Percentiles rank a stretch among this genome's conserved stretches.
Conservation (phyloP, 495 filamentous ascomycete genomes). For the Parathielavia appendiculata region DNA sequence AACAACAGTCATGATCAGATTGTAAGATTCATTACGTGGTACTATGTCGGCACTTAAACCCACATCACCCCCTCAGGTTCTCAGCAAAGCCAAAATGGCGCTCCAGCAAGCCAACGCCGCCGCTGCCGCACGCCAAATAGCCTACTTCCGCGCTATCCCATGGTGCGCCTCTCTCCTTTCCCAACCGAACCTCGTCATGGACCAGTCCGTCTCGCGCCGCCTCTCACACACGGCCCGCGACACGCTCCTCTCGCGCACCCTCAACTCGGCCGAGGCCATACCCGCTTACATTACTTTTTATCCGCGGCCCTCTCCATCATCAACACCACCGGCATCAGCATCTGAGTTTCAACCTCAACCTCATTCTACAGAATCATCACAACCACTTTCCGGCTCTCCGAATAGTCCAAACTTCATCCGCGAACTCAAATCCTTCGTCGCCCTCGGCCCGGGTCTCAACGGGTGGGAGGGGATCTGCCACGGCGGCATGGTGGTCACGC, state of each 20-base stretch:
- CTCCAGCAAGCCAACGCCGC: slow-evolving; percentile 7
- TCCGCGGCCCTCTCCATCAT: slow-evolving; percentile 20
- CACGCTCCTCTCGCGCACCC: slow-evolving; percentile 50
- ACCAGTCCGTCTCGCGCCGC: slow-evolving; percentile 36
- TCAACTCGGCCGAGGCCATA: slow-evolving; percentile 51
- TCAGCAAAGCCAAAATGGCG: not conserved
- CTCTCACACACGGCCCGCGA: slow-evolving; percentile 47
- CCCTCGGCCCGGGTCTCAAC: slow-evolving; percentile 52
- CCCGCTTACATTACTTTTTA: slow-evolving; percentile 45
- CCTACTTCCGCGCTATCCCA: slow-evolving; percentile 50
- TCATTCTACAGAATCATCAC: too few species aligned
- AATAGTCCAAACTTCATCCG: too few species aligned
- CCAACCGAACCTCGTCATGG: slow-evolving; percentile 23
- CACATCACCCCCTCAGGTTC: too few species aligned
- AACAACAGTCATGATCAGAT: too few species aligned
- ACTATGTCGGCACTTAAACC: too few species aligned
- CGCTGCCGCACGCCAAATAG: slow-evolving; percentile 28
- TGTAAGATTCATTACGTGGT: too few species aligned
- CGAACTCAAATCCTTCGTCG: slow-evolving; percentile 43
- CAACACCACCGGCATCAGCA: not conserved
- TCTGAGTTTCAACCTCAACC: not conserved
- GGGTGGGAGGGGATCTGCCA: slow-evolving; percentile 55
- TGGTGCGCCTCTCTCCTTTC: slow-evolving; percentile 54
- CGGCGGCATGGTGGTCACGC: slow-evolving; percentile 55
- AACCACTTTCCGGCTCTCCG: too few species aligned